Evolutionary conservation across 352 stramenopile species (phyloP), one percentile per base, ranked within the genome.

Genomic region (Phytophthora idaei): DNA sequence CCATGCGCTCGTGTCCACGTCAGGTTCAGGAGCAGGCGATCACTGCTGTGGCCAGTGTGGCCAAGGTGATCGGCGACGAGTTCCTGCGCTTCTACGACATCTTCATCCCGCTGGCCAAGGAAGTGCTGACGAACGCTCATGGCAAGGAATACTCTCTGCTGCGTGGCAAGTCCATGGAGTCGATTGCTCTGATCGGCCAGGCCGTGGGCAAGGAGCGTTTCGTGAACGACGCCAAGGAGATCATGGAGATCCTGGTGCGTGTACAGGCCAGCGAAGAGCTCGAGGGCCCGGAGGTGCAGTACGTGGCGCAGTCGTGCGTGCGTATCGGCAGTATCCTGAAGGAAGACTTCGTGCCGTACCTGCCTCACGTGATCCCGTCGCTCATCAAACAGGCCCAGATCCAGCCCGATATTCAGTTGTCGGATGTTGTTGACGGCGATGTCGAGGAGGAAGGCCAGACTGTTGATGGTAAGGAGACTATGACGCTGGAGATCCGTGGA

Each of bases 11-110:
- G 61, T 90, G 80, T 47, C 87, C 88, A 44, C 86, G 85, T 25
- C 86, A 93, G 69, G 88, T 96, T 29, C 86, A 96, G 75, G 88
- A 96, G 65, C 88, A 96, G 64, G 82, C 88, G 12, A 94, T 96
- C 69, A 96, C 88, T 34, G 88, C 88, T 45, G 83, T 96, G 31
- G 88, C 86, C 28, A 94, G 84, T 55, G 80, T 96, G 21, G 88
- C 88, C 15, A 93, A 93, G 73, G 87, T 94, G 21, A 90, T 96
- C 25, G 83, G 85, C 27, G 73, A 81, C 49, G 83, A 90, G 37
- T 96, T 96, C 57, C 66, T 83, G 29, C 74, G 71, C 49, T 94
- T 91, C 71, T 96, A 96, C 68, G 78, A 87, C 58, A 90, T 96
- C 41, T 96, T 96, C 67, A 96, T 96, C 42, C 88, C 88, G 47